phyloP scores from a whole-genome alignment of 1,139 yeast genomes.

The Yamadazyma blattariae region DNA sequence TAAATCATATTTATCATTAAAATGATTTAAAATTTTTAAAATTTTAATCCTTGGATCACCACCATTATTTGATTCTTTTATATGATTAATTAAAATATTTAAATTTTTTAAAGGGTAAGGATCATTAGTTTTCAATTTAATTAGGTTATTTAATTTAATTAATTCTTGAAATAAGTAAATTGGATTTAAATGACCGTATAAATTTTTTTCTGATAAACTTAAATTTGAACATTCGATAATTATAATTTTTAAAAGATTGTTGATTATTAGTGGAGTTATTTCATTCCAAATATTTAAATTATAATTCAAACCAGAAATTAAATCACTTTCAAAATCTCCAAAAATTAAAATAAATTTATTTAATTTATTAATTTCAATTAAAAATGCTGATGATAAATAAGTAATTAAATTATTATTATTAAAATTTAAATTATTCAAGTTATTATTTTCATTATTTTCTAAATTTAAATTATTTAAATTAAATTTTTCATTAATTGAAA shows the following conservation, averaged over 20 bases:
- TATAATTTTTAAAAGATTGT: slow-evolving; percentile 44
- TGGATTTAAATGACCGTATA: slow-evolving; percentile 84
- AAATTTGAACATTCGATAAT: slow-evolving; percentile 75
- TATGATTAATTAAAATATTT: slow-evolving; percentile 65
- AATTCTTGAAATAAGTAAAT: slow-evolving; percentile 58
- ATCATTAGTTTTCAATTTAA: slow-evolving; percentile 11
- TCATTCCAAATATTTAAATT: slow-evolving; percentile 56
- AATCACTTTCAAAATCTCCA: slow-evolving; percentile 82
- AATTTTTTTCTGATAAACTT: slow-evolving; percentile 36
- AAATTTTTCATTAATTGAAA: slow-evolving; percentile 13
- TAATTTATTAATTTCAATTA: slow-evolving; percentile 26
- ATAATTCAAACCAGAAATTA: slow-evolving; percentile 35
- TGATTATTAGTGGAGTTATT: slow-evolving; percentile 46
- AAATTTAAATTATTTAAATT: slow-evolving; percentile 1
- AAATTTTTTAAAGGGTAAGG: slow-evolving; percentile 42
- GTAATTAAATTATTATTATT: slow-evolving; percentile 8
- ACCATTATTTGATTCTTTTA: slow-evolving; percentile 50
- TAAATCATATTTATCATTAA: slow-evolving; percentile 32
- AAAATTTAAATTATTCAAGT: not conserved
- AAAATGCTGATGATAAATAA: slow-evolving; percentile 48
- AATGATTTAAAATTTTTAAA: slow-evolving; percentile 42
- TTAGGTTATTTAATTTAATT: slow-evolving; percentile 21
- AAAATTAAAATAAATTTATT: slow-evolving; percentile 51
- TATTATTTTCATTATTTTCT: too few relatives aligned
- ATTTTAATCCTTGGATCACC: slow-evolving; percentile 57